These are phyloP conservation scores for Yarrowia sp. DNA, from an alignment of 805 yeast genomes.

Conservation along the genomic window DNA sequence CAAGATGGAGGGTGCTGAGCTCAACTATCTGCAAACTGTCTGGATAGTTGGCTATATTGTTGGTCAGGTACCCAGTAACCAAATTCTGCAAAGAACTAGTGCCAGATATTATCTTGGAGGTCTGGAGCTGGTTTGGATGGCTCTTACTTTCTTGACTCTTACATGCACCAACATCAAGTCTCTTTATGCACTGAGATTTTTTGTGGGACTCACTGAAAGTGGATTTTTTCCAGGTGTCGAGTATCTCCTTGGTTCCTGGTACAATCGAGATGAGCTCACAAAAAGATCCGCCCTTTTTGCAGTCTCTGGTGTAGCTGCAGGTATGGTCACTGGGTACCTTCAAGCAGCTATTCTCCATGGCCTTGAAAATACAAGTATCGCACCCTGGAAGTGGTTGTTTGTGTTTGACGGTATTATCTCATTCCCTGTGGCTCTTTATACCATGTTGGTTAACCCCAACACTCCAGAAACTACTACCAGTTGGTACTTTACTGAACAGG, in stretches of 20 bases:
- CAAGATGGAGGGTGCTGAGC: constrained; percentile 45
- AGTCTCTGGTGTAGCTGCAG: background rate
- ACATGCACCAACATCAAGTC: constrained; percentile 38
- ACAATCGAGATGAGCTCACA: constrained; percentile 40
- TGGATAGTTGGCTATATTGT: constrained; percentile 31
- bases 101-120: constrained; percentile 41
- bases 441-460: constrained; percentile 13
- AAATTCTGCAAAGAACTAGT: constrained; percentile 37
- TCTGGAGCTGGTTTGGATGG: constrained; percentile 40
- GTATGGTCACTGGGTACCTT: constrained; percentile 8
- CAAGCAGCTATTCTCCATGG: background rate
- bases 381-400: constrained; percentile 12
- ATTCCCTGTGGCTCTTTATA: constrained; percentile 10
- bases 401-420: constrained; percentile 21
- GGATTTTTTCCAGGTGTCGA: constrained; percentile 47
- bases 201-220: constrained; percentile 46
- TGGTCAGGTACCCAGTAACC: constrained; percentile 35
- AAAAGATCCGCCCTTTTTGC: background rate
- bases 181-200: constrained; percentile 41
- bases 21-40: constrained; percentile 43
- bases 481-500: background rate
- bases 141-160: constrained; percentile 41
- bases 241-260: constrained; percentile 37
- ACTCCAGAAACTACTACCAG: constrained; percentile 2
- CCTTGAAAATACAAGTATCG: background rate